Conservation (phyloP, 768 basidiomycete species). For the Trametes sanguinea region DNA sequence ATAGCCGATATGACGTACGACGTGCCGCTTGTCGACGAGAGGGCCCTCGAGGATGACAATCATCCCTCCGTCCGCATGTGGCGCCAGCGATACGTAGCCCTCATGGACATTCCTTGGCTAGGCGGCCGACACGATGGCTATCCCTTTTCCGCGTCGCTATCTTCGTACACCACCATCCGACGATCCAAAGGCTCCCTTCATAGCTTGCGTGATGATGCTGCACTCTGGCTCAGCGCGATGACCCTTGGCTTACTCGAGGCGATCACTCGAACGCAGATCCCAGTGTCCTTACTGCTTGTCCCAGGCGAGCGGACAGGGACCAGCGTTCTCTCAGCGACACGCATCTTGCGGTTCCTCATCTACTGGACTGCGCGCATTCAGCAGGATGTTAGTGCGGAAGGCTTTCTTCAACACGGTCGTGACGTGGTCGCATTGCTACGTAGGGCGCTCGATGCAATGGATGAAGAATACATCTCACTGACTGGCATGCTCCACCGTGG, state of each 20-base stretch:
- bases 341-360: background rate
- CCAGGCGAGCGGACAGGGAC: background rate
- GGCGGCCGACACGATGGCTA: background rate
- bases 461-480: too few species aligned
- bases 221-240: background rate
- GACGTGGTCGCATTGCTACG: too few species aligned
- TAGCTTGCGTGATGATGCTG: background rate
- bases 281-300: background rate
- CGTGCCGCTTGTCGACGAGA: background rate
- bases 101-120: conserved; percentile 2
- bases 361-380: background rate
- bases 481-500: too few species aligned
- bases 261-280: background rate
- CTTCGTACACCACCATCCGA: background rate
- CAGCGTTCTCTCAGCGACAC: background rate
- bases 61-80: background rate
- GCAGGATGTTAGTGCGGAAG: too few species aligned
- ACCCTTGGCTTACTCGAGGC: background rate
- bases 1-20: too few species aligned
- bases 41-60: background rate
- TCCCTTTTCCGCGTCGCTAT: background rate
- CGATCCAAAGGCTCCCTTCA: background rate
- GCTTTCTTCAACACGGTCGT: too few species aligned
- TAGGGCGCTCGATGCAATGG: too few species aligned
- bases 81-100: background rate